phyloP scores from a whole-genome alignment of 306 rosid species.

The Quercus rubra region DNA sequence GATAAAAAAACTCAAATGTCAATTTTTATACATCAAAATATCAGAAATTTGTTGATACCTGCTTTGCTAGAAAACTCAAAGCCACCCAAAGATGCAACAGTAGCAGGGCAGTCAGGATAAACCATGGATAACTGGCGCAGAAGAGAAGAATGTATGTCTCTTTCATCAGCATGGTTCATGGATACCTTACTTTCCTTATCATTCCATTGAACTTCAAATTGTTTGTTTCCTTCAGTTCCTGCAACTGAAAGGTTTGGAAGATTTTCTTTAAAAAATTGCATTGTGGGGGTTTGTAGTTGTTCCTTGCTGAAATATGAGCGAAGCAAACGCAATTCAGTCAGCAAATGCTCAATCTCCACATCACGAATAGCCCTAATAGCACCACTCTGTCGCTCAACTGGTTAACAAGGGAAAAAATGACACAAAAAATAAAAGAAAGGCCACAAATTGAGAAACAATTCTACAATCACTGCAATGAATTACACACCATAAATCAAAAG shows the following conservation, averaged over 20 bases:
- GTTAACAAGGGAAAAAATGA: neutral
- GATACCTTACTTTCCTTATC: conserved; percentile 20
- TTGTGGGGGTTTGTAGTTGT: conserved; percentile 47
- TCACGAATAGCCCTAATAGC: conserved; percentile 82
- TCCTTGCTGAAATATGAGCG: conserved; percentile 57
- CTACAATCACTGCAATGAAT: neutral
- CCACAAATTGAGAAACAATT: neutral
- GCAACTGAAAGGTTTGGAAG: conserved; percentile 51
- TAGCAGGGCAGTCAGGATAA: conserved; percentile 48
- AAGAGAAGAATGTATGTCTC: conserved; percentile 45
- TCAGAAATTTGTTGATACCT: conserved; percentile 26
- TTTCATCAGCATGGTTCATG: conserved; percentile 28
- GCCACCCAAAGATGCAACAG: conserved; percentile 50
- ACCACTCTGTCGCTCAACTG: conserved; percentile 57
- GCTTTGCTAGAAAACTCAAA: conserved; percentile 57
- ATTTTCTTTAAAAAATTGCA: conserved; percentile 47
- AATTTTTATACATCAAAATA: neutral
- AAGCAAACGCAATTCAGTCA: conserved; percentile 63
- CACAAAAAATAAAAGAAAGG: neutral
- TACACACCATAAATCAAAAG: neutral
- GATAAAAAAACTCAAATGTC: neutral
- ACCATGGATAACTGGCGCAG: conserved; percentile 59
- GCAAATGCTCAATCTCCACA: conserved; percentile 58
- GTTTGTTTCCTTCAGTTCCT: conserved; percentile 28
- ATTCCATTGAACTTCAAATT: conserved; percentile 50